Evolutionary conservation across 129 eudicot species (phyloP).

Genomic region (Mikania micrantha): DNA sequence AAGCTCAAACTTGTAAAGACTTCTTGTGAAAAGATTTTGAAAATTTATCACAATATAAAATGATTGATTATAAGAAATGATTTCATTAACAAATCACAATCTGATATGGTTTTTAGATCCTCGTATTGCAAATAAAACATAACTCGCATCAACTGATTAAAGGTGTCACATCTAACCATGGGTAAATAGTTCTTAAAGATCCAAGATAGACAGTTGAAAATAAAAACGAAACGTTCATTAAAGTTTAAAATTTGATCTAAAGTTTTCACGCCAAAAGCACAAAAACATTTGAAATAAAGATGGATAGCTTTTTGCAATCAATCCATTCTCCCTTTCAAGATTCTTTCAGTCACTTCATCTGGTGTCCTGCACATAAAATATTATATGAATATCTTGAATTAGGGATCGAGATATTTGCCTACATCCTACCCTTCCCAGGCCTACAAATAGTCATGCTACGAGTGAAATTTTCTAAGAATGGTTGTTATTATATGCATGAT

Average conservation of each 20-base stretch:
- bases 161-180: too few relatives aligned
- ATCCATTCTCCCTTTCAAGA: slow-evolving; percentile 94
- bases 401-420: too few relatives aligned
- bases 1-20: too few relatives aligned
- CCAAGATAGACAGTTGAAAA: background rate
- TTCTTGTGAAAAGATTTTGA: too few relatives aligned
- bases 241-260: slow-evolving; percentile 16
- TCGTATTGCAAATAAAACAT: background rate
- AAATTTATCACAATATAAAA: too few relatives aligned
- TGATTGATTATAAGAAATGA: too few relatives aligned
- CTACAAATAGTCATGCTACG: too few relatives aligned
- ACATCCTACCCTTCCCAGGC: too few relatives aligned
- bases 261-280: slow-evolving; percentile 19
- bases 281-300: slow-evolving; percentile 7
- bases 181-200: background rate
- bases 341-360: slow-evolving; percentile 72
- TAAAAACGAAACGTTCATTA: slow-evolving; percentile 14
- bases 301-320: slow-evolving; percentile 23
- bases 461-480: too few relatives aligned
- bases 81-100: too few relatives aligned
- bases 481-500: background rate
- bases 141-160: background rate
- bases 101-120: too few relatives aligned
- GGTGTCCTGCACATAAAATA: slow-evolving; percentile 56
- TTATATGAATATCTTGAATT: background rate